Evolutionary conservation across 2,329 filamentous ascomycete species (phyloP).

Genomic region (Teratosphaeria destructans): DNA sequence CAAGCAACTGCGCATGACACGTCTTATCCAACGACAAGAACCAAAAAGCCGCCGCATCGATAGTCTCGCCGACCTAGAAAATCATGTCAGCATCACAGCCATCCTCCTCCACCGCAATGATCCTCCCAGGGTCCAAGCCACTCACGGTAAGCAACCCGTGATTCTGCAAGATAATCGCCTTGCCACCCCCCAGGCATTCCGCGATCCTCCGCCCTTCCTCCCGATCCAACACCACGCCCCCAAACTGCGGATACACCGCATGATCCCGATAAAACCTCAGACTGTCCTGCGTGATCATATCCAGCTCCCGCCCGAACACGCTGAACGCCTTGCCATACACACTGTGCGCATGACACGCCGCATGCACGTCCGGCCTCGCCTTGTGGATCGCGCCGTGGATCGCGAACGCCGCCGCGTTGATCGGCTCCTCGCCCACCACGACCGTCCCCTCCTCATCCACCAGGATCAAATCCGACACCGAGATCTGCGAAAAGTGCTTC

Average conservation of each 20-base stretch:
- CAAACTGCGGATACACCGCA: constrained; percentile 35
- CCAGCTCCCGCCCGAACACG: constrained; percentile 33
- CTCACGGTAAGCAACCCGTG: constrained; percentile 36
- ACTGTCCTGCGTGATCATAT: constrained; percentile 40
- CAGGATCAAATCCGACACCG: constrained; percentile 34
- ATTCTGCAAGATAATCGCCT: constrained; percentile 32
- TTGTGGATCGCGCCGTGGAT: constrained; percentile 35
- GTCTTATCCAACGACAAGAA: constrained; percentile 37
- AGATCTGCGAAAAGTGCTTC: constrained; percentile 35
- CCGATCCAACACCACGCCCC: constrained; percentile 34
- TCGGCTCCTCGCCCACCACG: constrained; percentile 35
- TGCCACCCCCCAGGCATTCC: constrained; percentile 27
- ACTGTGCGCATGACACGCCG: constrained; percentile 33
- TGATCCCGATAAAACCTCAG: constrained; percentile 33
- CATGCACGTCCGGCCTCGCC: constrained; percentile 33
- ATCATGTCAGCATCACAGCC: not conserved
- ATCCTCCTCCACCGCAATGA: not conserved
- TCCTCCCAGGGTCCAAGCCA: not conserved
- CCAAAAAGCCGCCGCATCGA: constrained; percentile 38
- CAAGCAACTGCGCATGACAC: constrained; percentile 36
- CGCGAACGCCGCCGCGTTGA: constrained; percentile 33
- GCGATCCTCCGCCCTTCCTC: constrained; percentile 37
- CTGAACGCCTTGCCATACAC: constrained; percentile 39
- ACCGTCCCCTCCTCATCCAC: constrained; percentile 34
- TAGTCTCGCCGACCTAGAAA: constrained; percentile 21